Evolutionary conservation across 1,284 basidiomycete genomes (phyloP), one percentile per base, ranked within the genome.

Genomic region (Termitomyces sp.): DNA sequence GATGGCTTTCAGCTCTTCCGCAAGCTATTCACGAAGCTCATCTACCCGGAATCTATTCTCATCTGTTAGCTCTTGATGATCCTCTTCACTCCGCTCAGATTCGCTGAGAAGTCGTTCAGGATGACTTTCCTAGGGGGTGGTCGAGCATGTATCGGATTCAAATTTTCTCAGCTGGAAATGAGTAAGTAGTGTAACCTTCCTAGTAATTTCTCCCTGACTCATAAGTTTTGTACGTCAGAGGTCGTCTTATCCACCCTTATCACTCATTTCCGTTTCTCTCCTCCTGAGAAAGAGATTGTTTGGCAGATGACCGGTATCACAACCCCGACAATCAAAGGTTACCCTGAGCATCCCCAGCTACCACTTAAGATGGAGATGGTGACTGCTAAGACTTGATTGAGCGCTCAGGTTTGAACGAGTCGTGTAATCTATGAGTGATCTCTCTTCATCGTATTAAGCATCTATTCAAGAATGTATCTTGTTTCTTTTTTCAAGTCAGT

Each of bases 91-190:
- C 14, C 30, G 13, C 5, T 19, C 6, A 38, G 13, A n/a, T 30
- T 44, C 8, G 19, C 9, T 35, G 7, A 44, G 4, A 16, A 7
- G 13, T 30, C 14, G 21, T 19, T 16, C 34, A 67, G 67, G 21
- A 64, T 70, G 64, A 68, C 70, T 0, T 69, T 71, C 57, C 38
- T 56, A 5, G 53, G 56, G 2, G 53, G 52, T 19, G 42, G 53
- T n/a, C 43, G 65, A 35, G 59, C 67, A 21, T 71, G 66, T 62
- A 69, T 69, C 8, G 65, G 65, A n/a, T 66, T 69, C 54, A 69
- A 66, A 37, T 68, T 67, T 50, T 63, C 66, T 1, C 63, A 66
- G 46, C 58, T 68, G 8, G 67, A 69, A 53, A 68, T 68, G 64
- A 69, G 68, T 68, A 18, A 18, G 65, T 44, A 16, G 14, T 30